Evolutionary conservation across 208 protist species (phyloP).

Genomic region (Acanthamoeba castellanii): DNA sequence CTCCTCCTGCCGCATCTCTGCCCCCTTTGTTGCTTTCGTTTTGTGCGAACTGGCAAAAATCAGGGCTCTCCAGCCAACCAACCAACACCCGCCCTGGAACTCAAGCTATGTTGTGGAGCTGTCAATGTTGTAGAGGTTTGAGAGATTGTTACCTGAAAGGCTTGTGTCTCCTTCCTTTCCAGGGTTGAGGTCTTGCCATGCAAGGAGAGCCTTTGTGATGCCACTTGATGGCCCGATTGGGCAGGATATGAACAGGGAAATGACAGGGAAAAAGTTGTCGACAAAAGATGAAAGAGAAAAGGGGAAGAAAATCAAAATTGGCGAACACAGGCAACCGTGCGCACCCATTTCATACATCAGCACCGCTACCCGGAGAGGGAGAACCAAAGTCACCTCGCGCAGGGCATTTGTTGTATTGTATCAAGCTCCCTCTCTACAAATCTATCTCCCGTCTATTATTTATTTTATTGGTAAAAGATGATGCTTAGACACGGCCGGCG

Average conservation of each 20-base stretch:
- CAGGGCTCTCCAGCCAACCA: not conserved
- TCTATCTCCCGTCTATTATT: not conserved
- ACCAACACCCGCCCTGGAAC: no score
- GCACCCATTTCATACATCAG: no score
- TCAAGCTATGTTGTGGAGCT: no score
- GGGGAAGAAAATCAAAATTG: not conserved
- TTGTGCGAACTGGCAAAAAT: not conserved
- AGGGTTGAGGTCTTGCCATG: no score
- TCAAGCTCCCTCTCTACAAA: not conserved
- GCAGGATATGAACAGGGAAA: not conserved
- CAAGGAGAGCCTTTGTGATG: no score
- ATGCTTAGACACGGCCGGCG: not conserved
- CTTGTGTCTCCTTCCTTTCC: no score
- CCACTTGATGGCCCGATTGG: not conserved
- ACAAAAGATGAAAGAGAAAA: not conserved
- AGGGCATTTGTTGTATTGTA: not conserved
- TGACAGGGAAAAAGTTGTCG: no score
- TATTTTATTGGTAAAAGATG: not conserved
- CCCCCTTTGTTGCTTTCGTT: not conserved
- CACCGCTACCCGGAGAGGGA: no score
- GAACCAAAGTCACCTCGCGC: no score
- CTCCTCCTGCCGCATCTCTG: not conserved
- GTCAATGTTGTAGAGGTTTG: no score
- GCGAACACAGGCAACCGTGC: not conserved
- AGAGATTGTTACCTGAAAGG: no score